Evolutionary conservation across 805 yeast genomes (phyloP), one percentile per base, ranked within the genome.

Genomic region (Candida xiaguanensis): DNA sequence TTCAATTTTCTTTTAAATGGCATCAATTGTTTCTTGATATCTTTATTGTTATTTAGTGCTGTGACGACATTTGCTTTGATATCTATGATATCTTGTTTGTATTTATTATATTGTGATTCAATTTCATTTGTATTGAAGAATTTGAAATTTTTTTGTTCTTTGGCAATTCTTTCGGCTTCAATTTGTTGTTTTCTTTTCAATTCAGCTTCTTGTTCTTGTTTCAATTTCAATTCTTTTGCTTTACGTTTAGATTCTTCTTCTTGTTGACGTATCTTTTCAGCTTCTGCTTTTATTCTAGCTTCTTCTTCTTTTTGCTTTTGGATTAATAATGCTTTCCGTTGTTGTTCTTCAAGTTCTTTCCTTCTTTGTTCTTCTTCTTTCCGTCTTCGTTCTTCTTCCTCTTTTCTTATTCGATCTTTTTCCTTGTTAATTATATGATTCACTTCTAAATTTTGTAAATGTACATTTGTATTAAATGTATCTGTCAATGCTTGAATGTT

Each of bases 1-100:
- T 87, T 87, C 48, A 93, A 78, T 51, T 81, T 79, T 36, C 96
- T 69, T 53, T 82, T 83, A 40, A 79, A 72, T n/a, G 73, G 71
- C 14, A 74, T 70, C 25, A 80, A 71, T n/a, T 59, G 55, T 34
- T 74, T 76, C 49, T 81, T 82, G 26, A 75, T 53, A 22, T 66
- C 74, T 19, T 75, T 72, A 48, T 81, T 70, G 11, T 47, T 46
- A n/a, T 59, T 56, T 23, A 88, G 71, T 8, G 77, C 76, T 9
- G 65, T 71, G 3, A 79, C 80, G 11, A 90, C 70, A 15, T 76
- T 70, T 1, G 46, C 46, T 53, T 89, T 86, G 44, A 87, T 84
- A 30, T 75, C 72, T 8, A 53, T 52, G 25, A 82, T 82, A 47
- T 70, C 73, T 32, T 68, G 55, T 45, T 71, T 78, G 52, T 80